These are phyloP conservation scores for Aspergillus novofumigatus DNA, from an alignment of 2,329 filamentous ascomycete genomes.

Conservation along the genomic window DNA sequence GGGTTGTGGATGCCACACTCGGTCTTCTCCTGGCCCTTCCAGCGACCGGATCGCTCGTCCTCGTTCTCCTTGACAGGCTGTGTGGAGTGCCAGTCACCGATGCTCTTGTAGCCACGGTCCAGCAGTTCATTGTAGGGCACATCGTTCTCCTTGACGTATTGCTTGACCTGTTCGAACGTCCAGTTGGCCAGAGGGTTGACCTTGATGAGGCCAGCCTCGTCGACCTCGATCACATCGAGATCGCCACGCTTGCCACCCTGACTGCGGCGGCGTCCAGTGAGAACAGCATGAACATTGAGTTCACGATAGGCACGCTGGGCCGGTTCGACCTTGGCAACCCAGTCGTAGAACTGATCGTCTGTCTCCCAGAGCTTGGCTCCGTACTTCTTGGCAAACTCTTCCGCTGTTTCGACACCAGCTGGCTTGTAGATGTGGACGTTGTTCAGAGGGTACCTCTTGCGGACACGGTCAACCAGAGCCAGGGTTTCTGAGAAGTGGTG, in stretches of 20 bases:
- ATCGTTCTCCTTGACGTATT: conserved; percentile 78
- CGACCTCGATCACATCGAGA: conserved; percentile 87
- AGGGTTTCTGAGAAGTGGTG: conserved; percentile 79
- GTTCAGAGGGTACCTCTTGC: conserved; percentile 70
- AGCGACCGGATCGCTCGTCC: conserved; percentile 91
- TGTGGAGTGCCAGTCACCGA: conserved; percentile 98
- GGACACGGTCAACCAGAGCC: conserved; percentile 68
- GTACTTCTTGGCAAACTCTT: conserved; percentile 77
- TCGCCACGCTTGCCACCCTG: conserved; percentile 90
- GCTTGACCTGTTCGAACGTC: conserved; percentile 83
- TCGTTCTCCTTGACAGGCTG: conserved; percentile 84
- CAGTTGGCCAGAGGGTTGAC: conserved; percentile 96
- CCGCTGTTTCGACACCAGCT: conserved; percentile 64
- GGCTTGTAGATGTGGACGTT: conserved; percentile 89
- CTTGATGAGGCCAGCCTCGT: conserved; percentile 89
- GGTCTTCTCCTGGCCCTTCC: conserved; percentile 94
- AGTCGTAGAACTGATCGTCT: conserved; percentile 89
- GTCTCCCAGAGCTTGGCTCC: conserved; percentile 80
- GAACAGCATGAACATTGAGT: conserved; percentile 79
- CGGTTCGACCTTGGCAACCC: conserved; percentile 95
- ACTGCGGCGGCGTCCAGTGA: conserved; percentile 86
- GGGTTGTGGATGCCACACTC: conserved; percentile 99
- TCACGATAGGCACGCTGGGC: conserved; percentile 86
- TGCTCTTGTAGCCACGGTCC: conserved; percentile 92
- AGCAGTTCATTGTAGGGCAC: conserved; percentile 93